phyloP scores from a whole-genome alignment of 768 basidiomycete species.

The Gymnopilus junonius region DNA sequence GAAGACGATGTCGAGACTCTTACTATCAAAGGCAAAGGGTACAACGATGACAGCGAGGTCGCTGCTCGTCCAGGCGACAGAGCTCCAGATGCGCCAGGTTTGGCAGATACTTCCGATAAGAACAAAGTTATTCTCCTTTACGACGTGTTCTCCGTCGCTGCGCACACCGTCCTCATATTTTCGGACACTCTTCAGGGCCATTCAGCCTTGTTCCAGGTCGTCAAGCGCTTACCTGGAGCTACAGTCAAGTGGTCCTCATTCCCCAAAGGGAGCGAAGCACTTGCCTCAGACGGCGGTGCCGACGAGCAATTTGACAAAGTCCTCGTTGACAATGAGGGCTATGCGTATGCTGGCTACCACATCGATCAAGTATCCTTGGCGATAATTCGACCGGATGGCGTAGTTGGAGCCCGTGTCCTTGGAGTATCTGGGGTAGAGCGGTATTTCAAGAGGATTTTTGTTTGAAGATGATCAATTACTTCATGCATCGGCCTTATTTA shows the following conservation, averaged over 20 bases:
- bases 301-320: conserved; percentile 5
- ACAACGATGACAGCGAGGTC: conserved; percentile 18
- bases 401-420: conserved; percentile 21
- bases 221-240: conserved; percentile 11
- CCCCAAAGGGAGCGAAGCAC: background rate
- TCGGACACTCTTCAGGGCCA: background rate
- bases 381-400: conserved; percentile 24
- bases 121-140: background rate
- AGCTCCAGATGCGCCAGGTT: conserved; percentile 18
- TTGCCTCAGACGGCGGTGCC: background rate
- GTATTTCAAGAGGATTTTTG: conserved; percentile 23
- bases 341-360: conserved; percentile 18
- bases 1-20: conserved; percentile 19
- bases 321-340: conserved; percentile 18
- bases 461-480: background rate
- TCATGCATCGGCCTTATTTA: too few species aligned
- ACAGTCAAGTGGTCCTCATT: conserved; percentile 10
- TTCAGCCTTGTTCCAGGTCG: background rate
- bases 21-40: conserved; percentile 27
- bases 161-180: conserved; percentile 15
- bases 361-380: conserved; percentile 4
- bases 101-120: background rate
- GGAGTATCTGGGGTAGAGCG: conserved; percentile 7
- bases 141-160: conserved; percentile 5
- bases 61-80: conserved; percentile 20